phyloP scores from a whole-genome alignment of 148 eudicot genomes.

The Rhododendron molle region DNA sequence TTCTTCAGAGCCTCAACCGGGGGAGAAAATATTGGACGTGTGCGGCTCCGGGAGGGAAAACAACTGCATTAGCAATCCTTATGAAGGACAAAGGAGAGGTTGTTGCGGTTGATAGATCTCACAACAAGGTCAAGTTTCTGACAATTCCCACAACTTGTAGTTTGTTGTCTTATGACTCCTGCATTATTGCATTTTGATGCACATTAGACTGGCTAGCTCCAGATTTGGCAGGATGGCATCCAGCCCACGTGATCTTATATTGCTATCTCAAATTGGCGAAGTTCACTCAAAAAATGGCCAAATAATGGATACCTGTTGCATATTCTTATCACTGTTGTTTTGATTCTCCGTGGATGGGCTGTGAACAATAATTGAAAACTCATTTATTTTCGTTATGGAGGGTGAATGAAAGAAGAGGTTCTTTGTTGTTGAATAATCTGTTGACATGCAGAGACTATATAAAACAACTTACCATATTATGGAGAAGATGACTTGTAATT shows the following conservation, averaged over 20 bases:
- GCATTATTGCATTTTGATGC: background rate
- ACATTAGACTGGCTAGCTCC: background rate
- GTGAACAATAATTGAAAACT: background rate
- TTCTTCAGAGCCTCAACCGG: conserved; percentile 66
- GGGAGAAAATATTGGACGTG: conserved; percentile 89
- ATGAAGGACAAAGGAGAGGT: conserved; percentile 88
- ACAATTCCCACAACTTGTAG: background rate
- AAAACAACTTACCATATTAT: background rate
- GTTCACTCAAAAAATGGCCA: background rate
- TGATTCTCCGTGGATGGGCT: background rate
- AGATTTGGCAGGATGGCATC: background rate
- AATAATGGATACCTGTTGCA: background rate
- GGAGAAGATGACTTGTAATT: background rate
- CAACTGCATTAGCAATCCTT: conserved; percentile 93
- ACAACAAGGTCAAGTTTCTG: conserved; percentile 67
- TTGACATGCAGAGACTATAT: background rate
- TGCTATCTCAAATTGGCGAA: background rate
- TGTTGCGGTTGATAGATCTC: conserved; percentile 87
- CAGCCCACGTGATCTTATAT: background rate
- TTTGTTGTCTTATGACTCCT: conserved; percentile 6
- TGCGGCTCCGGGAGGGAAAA: conserved; percentile 96
- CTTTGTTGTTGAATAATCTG: background rate
- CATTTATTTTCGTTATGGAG: background rate
- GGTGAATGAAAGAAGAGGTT: background rate
- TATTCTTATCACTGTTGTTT: no score